These are phyloP conservation scores for Xylaria digitata DNA, from an alignment of 2,329 filamentous ascomycete species.

Conservation along the genomic window DNA sequence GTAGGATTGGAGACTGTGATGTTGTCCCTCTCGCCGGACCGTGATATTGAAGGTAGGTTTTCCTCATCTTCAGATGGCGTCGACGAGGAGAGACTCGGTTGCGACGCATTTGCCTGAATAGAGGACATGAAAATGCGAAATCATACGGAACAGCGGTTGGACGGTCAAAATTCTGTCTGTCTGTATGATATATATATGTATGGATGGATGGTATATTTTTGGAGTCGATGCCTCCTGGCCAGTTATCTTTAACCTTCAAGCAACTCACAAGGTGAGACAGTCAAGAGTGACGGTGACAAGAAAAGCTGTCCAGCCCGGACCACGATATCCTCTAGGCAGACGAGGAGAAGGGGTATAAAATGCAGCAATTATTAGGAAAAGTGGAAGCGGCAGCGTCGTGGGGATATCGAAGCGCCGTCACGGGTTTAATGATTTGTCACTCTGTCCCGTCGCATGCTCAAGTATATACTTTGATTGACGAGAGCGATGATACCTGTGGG, in stretches of 20 bases:
- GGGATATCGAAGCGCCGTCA: constrained; percentile 1
- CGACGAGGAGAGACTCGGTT: constrained; percentile 41
- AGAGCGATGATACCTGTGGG: not conserved
- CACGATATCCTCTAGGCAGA: not conserved
- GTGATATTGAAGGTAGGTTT: constrained; percentile 34
- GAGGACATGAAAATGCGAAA: constrained; percentile 47
- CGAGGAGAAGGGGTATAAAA: constrained; percentile 4
- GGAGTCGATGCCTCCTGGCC: not conserved
- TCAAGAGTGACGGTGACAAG: not conserved
- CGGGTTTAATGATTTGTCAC: constrained; percentile 9
- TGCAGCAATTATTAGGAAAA: not conserved
- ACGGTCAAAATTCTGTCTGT: not conserved
- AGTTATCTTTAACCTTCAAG: not conserved
- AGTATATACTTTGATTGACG: not conserved
- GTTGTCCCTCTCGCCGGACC: constrained; percentile 37
- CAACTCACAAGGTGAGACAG: not conserved
- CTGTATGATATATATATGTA: not conserved
- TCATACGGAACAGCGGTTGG: constrained; percentile 19
- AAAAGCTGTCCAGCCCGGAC: not conserved
- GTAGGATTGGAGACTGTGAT: constrained; percentile 36
- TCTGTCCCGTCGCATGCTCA: constrained; percentile 7
- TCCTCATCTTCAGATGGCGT: constrained; percentile 37
- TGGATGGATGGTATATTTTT: not conserved
- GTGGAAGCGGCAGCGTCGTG: not conserved
- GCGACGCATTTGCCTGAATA: constrained; percentile 38